Percentiles rank a stretch among this genome's conserved stretches.
phyloP scores from a whole-genome alignment of 1,284 basidiomycete genomes.

The Gomphus sp. region DNA sequence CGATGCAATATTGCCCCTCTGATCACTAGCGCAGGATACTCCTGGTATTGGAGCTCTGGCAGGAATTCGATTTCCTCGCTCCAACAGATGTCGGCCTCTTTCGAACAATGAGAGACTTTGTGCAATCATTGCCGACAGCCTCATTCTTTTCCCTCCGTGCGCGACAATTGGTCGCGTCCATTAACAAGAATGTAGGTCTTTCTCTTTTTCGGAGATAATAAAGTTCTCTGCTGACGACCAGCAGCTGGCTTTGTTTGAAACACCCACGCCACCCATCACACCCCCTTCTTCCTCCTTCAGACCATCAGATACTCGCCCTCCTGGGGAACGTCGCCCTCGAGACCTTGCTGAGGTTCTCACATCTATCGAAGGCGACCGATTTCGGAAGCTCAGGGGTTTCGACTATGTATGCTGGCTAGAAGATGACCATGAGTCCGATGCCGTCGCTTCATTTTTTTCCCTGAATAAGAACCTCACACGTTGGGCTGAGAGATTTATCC shows the following conservation, averaged over 20 bases:
- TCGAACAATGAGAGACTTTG: slow-evolving; percentile 6
- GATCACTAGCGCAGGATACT: neutral
- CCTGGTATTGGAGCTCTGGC: slow-evolving; percentile 7
- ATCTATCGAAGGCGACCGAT: slow-evolving; percentile 32
- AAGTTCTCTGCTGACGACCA: neutral
- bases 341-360: slow-evolving; percentile 33
- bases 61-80: slow-evolving; percentile 2
- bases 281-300: slow-evolving; percentile 16
- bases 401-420: slow-evolving; percentile 34
- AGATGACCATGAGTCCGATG: slow-evolving; percentile 19
- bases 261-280: neutral
- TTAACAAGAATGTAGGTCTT: slow-evolving; percentile 18
- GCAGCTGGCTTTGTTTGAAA: neutral
- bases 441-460: slow-evolving; percentile 17
- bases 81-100: slow-evolving; percentile 1
- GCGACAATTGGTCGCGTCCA: slow-evolving; percentile 21
- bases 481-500: slow-evolving; percentile 34
- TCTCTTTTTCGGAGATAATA: neutral
- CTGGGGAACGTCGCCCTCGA: slow-evolving; percentile 18
- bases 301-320: slow-evolving; percentile 19
- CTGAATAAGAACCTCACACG: slow-evolving; percentile 31
- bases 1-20: neutral
- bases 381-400: slow-evolving; percentile 26
- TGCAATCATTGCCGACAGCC: no score
- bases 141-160: slow-evolving; percentile 23